Evolutionary conservation across 768 basidiomycete genomes (phyloP).

Genomic region (Heimioporus sp.): DNA sequence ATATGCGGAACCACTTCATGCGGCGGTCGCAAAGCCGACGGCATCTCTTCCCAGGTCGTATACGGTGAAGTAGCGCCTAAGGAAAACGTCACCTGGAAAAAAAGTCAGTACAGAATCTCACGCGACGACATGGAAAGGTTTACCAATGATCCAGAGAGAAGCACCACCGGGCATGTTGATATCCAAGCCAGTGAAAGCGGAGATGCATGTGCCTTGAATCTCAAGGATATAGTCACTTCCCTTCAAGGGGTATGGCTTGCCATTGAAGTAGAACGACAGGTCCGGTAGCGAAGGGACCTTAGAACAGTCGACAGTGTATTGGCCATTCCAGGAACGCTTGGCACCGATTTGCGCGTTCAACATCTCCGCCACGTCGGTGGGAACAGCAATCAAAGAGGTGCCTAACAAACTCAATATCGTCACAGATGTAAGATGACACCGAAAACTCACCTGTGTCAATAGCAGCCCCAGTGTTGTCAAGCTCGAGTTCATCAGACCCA

Average conservation of each 20-base stretch:
- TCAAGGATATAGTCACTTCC: slow-evolving; percentile 89
- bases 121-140: slow-evolving; percentile 13
- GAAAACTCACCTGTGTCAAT: slow-evolving; percentile 74
- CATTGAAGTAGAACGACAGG: slow-evolving; percentile 79
- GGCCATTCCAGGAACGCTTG: slow-evolving; percentile 92
- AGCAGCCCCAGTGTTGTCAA: slow-evolving; percentile 92
- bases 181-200: slow-evolving; percentile 89
- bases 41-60: slow-evolving; percentile 77
- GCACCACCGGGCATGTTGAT: slow-evolving; percentile 76
- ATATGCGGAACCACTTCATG: slow-evolving; percentile 20
- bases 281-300: slow-evolving; percentile 84
- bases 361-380: slow-evolving; percentile 96
- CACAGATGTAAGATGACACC: background rate
- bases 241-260: slow-evolving; percentile 75
- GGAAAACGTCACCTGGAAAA: slow-evolving; percentile 75
- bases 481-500: slow-evolving; percentile 83
- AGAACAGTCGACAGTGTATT: slow-evolving; percentile 87
- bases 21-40: slow-evolving; percentile 74
- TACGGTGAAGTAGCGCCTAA: slow-evolving; percentile 91
- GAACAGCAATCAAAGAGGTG: slow-evolving; percentile 91
- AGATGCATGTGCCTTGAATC: slow-evolving; percentile 90
- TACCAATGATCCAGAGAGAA: slow-evolving; percentile 86
- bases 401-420: slow-evolving; percentile 40
- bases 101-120: slow-evolving; percentile 6
- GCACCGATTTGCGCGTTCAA: slow-evolving; percentile 95